Percentiles rank a stretch among this genome's conserved stretches.
Evolutionary conservation across 202 grass and related monocot species (phyloP).

Genomic region (Bolboschoenoplectus hybrid): DNA sequence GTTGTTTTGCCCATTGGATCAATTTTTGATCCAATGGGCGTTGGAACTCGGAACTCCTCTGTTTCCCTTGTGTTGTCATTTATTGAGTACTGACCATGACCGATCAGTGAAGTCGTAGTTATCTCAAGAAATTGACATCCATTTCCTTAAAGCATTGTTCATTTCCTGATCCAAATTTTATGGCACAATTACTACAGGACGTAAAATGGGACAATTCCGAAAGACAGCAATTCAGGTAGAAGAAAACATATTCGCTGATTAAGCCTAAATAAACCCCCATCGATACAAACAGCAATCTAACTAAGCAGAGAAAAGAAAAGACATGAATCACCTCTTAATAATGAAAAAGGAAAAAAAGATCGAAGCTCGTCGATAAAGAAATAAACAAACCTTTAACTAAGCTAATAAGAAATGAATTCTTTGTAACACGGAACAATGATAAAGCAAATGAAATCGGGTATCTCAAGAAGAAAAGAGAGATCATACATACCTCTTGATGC

Average conservation of each 20-base stretch:
- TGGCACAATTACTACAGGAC: neutral
- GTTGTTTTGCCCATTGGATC: too few relatives aligned
- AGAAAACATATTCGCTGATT: neutral
- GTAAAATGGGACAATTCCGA: neutral
- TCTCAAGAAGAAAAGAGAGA: neutral
- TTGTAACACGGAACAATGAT: neutral
- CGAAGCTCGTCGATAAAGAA: neutral
- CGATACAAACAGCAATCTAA: neutral
- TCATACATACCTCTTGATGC: constrained; percentile 23
- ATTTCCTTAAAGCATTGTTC: neutral
- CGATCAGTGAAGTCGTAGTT: neutral
- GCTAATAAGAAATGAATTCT: neutral
- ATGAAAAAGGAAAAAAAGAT: neutral
- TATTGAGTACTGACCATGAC: neutral
- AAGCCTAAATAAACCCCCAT: neutral
- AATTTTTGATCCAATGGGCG: too few relatives aligned
- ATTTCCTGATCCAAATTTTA: neutral
- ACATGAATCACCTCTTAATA: neutral
- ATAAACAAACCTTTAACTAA: neutral
- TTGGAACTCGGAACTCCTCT: too few relatives aligned
- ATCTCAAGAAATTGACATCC: neutral
- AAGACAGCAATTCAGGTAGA: neutral
- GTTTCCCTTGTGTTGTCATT: neutral
- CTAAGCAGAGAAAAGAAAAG: neutral
- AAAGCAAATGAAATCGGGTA: neutral